Conservation (phyloP, 441 rosid genomes). For the Brassica hybrid region DNA sequence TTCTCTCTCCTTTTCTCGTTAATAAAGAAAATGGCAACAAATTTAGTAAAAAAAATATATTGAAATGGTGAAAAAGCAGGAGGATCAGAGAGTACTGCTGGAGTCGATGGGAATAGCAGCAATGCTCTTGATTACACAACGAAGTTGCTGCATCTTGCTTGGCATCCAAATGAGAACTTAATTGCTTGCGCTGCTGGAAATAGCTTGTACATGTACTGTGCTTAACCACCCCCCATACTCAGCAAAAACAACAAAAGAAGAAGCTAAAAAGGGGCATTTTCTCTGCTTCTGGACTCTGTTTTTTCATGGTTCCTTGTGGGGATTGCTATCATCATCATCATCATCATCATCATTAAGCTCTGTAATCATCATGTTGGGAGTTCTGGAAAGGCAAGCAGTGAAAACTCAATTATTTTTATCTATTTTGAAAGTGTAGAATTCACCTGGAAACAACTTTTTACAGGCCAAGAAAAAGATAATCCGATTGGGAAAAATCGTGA, state of each 20-base stretch:
- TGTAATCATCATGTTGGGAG: conserved; percentile 27
- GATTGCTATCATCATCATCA: conserved; percentile 21
- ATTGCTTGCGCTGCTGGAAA: conserved; percentile 73
- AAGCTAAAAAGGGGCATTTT: conserved; percentile 20
- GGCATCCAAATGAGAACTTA: conserved; percentile 70
- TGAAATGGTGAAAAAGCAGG: conserved; percentile 41
- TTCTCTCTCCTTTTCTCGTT: background rate
- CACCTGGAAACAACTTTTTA: conserved; percentile 31
- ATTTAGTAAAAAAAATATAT: background rate
- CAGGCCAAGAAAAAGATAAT: conserved; percentile 33
- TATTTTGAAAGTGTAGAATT: conserved; percentile 30
- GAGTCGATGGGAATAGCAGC: conserved; percentile 61
- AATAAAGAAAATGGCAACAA: background rate
- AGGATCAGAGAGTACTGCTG: conserved; percentile 52
- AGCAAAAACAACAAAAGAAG: conserved; percentile 18
- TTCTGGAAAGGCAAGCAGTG: conserved; percentile 22
- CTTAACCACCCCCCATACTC: conserved; percentile 43
- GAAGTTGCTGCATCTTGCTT: conserved; percentile 71
- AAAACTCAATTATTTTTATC: background rate
- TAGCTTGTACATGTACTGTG: conserved; percentile 76
- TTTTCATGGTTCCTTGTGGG: conserved; percentile 51
- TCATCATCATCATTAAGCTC: conserved; percentile 23
- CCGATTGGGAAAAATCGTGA: conserved; percentile 46
- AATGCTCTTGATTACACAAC: conserved; percentile 61
- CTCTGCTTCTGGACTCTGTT: conserved; percentile 44